phyloP scores from a whole-genome alignment of 1,284 basidiomycete species.

The Melampsora abietis-canadensis region DNA sequence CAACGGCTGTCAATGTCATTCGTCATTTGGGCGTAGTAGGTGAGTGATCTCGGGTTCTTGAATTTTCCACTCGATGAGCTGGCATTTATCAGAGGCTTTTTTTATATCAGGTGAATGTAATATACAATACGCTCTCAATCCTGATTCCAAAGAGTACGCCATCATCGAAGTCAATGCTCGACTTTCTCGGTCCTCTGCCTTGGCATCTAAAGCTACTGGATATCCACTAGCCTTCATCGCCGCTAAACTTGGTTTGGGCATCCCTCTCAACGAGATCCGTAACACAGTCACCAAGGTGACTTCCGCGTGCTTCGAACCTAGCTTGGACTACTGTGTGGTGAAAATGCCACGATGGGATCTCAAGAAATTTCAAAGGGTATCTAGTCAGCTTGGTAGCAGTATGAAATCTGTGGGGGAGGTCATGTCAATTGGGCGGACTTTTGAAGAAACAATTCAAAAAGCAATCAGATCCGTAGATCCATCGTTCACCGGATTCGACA shows the following conservation, averaged over 20 bases:
- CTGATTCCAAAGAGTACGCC: slow-evolving; percentile 90
- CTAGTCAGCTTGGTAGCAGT: slow-evolving; percentile 77
- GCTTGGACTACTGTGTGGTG: slow-evolving; percentile 93
- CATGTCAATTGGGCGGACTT: slow-evolving; percentile 96
- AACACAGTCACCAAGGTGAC: slow-evolving; percentile 96
- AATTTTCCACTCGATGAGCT: not conserved
- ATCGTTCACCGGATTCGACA: slow-evolving; percentile 84
- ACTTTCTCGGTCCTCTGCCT: slow-evolving; percentile 92
- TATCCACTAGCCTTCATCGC: slow-evolving; percentile 98
- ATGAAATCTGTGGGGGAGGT: slow-evolving; percentile 99
- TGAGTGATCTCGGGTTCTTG: slow-evolving; percentile 8
- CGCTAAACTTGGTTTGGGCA: slow-evolving; percentile 92
- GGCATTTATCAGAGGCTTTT: not conserved
- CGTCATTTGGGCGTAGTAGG: slow-evolving; percentile 91
- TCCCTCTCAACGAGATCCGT: slow-evolving; percentile 95
- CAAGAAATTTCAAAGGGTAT: slow-evolving; percentile 93
- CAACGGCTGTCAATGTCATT: slow-evolving; percentile 95
- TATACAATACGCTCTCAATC: slow-evolving; percentile 97
- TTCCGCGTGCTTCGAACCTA: slow-evolving; percentile 95
- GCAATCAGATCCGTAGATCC: slow-evolving; percentile 95
- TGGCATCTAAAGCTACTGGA: slow-evolving; percentile 97
- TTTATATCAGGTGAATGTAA: slow-evolving; percentile 73
- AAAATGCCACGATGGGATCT: slow-evolving; percentile 99
- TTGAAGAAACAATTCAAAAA: slow-evolving; percentile 97
- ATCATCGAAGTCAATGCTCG: slow-evolving; percentile 99